Percentiles rank a stretch among this genome's conserved stretches.
These are phyloP conservation scores for Saturnispora sanitii DNA, from an alignment of 805 yeast genomes.

Conservation along the genomic window DNA sequence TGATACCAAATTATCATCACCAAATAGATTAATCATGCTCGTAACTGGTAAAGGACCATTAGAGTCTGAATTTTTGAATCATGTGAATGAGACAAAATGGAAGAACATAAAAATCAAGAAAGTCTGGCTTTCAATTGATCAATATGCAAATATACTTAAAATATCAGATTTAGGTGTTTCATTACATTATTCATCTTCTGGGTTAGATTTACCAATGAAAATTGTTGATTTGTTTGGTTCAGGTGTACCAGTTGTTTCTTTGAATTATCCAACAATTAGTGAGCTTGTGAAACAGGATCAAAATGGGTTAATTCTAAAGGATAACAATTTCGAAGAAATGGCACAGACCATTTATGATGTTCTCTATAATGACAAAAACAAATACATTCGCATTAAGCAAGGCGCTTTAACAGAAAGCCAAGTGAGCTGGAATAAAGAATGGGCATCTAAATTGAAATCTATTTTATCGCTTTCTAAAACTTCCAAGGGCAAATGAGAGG, in stretches of 20 bases:
- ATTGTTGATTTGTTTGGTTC: conserved; percentile 93
- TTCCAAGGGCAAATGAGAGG: conserved; percentile 16
- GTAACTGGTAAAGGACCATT: conserved; percentile 97
- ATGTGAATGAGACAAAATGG: conserved; percentile 21
- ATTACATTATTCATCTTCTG: conserved; percentile 84
- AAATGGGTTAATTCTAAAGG: conserved; percentile 56
- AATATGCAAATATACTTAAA: conserved; percentile 68
- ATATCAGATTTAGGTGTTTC: conserved; percentile 85
- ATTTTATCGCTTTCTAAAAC: conserved; percentile 14
- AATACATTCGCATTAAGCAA: conserved; percentile 33
- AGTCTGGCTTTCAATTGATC: conserved; percentile 69
- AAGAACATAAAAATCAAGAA: conserved; percentile 47
- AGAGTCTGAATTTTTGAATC: conserved; percentile 34
- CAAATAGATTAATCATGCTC: conserved; percentile 50
- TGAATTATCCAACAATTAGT: conserved; percentile 63
- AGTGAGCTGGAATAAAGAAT: conserved; percentile 65
- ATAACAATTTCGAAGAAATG: conserved; percentile 33
- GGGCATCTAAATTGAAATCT: conserved; percentile 44
- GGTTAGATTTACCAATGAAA: conserved; percentile 95
- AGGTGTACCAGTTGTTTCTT: conserved; percentile 82
- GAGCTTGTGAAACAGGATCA: conserved; percentile 63
- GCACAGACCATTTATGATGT: conserved; percentile 28
- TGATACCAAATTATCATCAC: conserved; percentile 30
- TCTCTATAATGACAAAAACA: conserved; percentile 20
- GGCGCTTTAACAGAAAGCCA: conserved; percentile 73